Percentiles rank a stretch among this genome's conserved stretches.
Conservation (phyloP, 2,329 filamentous ascomycete genomes). For the Orbilia oligospora region DNA sequence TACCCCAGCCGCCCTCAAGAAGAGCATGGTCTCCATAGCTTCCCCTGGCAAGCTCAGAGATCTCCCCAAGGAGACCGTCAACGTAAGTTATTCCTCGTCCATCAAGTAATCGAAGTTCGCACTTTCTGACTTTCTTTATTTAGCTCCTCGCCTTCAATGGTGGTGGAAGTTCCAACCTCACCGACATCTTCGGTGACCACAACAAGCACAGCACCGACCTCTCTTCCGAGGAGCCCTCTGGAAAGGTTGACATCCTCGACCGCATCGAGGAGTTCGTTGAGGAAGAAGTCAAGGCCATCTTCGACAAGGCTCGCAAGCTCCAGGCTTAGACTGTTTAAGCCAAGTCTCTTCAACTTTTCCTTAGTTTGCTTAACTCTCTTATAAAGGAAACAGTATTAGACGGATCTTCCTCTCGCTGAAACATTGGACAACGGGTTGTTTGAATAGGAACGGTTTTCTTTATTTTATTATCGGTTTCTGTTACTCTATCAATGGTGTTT, state of each 20-base stretch:
- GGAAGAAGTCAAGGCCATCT: conserved; percentile 59
- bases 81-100: conserved; percentile 72
- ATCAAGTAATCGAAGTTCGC: conserved; percentile 57
- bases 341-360: not conserved
- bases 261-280: conserved; percentile 57
- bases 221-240: conserved; percentile 11
- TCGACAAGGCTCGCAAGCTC: conserved; percentile 58
- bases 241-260: conserved; percentile 41
- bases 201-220: conserved; percentile 72
- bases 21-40: conserved; percentile 84
- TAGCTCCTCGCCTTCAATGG: conserved; percentile 97
- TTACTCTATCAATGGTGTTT: conserved; percentile 9
- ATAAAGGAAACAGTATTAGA: conserved; percentile 22
- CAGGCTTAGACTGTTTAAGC: conserved; percentile 25
- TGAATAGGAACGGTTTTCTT: conserved; percentile 38
- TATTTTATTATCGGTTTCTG: not conserved
- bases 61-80: conserved; percentile 87
- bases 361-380: not conserved
- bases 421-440: conserved; percentile 20
- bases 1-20: conserved; percentile 94
- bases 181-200: conserved; percentile 81
- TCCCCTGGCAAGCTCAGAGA: conserved; percentile 84
- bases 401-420: conserved; percentile 13
- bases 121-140: conserved; percentile 32
- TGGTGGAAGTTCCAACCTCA: conserved; percentile 92